Conservation (phyloP, 345 rosid genomes). For the Salix udensis region DNA sequence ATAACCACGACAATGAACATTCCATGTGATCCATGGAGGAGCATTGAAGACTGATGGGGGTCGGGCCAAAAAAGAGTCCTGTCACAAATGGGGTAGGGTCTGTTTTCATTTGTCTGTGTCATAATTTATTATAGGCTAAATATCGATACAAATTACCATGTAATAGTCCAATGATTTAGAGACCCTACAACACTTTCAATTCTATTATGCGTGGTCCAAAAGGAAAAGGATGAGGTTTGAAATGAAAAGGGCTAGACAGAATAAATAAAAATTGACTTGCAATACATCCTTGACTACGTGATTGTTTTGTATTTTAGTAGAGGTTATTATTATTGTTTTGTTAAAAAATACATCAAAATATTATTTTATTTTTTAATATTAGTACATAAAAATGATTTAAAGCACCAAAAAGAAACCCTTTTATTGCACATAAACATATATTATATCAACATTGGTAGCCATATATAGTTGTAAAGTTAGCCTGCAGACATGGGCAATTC, state of each 20-base stretch:
- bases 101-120: neutral
- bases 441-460: too few relatives aligned
- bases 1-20: neutral
- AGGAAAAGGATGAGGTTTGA: neutral
- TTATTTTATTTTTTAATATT: too few relatives aligned
- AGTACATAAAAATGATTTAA: neutral
- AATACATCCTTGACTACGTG: neutral
- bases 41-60: neutral
- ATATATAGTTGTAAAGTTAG: too few relatives aligned
- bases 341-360: too few relatives aligned
- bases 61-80: neutral
- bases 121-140: neutral
- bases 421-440: too few relatives aligned
- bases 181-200: neutral
- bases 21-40: neutral
- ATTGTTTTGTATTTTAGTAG: too few relatives aligned
- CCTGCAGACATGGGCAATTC: too few relatives aligned
- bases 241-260: neutral
- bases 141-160: neutral
- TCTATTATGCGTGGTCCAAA: neutral
- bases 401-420: too few relatives aligned
- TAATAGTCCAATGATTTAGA: too few relatives aligned
- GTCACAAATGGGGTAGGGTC: neutral
- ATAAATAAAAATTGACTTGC: neutral
- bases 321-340: too few relatives aligned